Evolutionary conservation across 1,284 basidiomycete species (phyloP).

Genomic region (Wallemia mellicola): DNA sequence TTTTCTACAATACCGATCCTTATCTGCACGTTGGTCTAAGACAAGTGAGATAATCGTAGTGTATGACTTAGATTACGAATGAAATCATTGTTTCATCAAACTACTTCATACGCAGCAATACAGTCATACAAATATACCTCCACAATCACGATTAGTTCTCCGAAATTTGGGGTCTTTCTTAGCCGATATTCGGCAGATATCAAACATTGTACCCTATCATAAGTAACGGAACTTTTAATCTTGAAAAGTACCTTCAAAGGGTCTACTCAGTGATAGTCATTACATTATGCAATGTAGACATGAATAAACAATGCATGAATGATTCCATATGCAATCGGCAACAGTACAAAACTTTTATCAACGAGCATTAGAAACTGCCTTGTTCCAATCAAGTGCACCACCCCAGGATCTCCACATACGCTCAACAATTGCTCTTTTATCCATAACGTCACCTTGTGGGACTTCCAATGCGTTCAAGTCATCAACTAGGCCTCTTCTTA

Average conservation of each 20-base stretch:
- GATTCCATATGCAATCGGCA: background rate
- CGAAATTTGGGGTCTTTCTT: background rate
- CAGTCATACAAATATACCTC: no score
- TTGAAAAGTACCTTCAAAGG: no score
- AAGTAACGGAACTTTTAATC: no score
- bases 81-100: no score
- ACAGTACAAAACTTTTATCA: background rate
- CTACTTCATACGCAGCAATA: no score
- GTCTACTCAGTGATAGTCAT: no score
- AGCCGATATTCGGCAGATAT: background rate
- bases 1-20: background rate
- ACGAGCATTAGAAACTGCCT: background rate
- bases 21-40: background rate
- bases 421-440: constrained; percentile 46
- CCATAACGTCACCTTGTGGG: constrained; percentile 27
- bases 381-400: constrained; percentile 25
- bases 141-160: background rate
- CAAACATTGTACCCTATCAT: no score
- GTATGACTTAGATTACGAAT: background rate
- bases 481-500: constrained; percentile 47
- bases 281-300: no score
- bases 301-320: no score
- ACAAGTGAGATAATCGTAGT: background rate
- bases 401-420: constrained; percentile 81
- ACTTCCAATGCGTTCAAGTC: constrained; percentile 63